Evolutionary conservation across 2,329 filamentous ascomycete genomes (phyloP).

Genomic region (Aspergillaceae sp.): DNA sequence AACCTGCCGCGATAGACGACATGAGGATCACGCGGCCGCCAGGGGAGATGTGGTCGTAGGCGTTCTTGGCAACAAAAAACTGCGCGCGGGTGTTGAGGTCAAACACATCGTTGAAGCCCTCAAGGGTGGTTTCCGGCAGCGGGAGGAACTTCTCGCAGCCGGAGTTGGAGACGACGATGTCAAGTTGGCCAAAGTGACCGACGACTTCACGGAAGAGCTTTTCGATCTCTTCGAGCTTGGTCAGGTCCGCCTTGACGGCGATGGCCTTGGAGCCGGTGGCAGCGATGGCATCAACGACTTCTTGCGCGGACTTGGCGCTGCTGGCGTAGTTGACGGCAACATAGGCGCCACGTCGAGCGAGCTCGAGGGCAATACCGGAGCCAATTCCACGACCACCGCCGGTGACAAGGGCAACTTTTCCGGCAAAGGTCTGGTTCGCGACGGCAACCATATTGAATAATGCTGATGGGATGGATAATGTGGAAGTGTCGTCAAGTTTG

Average conservation of each 20-base stretch:
- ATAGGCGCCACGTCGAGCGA: slow-evolving; percentile 32
- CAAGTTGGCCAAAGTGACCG: slow-evolving; percentile 55
- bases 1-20: not conserved
- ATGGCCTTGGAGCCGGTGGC: slow-evolving; percentile 53
- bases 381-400: slow-evolving; percentile 34
- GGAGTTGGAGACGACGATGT: slow-evolving; percentile 50
- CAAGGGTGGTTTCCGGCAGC: slow-evolving; percentile 19
- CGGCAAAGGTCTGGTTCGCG: slow-evolving; percentile 11
- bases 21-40: slow-evolving; percentile 65
- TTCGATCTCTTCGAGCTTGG: slow-evolving; percentile 54
- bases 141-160: slow-evolving; percentile 33
- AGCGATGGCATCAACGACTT: slow-evolving; percentile 59
- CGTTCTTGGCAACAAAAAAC: slow-evolving; percentile 57
- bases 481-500: not conserved
- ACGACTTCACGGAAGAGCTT: slow-evolving; percentile 56
- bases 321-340: slow-evolving; percentile 45
- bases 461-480: not conserved
- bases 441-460: not conserved
- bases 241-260: slow-evolving; percentile 60
- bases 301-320: slow-evolving; percentile 54
- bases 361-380: slow-evolving; percentile 33
- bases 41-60: slow-evolving; percentile 59
- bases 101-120: slow-evolving; percentile 46
- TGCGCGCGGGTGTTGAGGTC: slow-evolving; percentile 55
- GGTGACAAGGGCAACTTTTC: slow-evolving; percentile 32